phyloP scores from a whole-genome alignment of 2,329 filamentous ascomycete genomes.

The Thielaviopsis populi region DNA sequence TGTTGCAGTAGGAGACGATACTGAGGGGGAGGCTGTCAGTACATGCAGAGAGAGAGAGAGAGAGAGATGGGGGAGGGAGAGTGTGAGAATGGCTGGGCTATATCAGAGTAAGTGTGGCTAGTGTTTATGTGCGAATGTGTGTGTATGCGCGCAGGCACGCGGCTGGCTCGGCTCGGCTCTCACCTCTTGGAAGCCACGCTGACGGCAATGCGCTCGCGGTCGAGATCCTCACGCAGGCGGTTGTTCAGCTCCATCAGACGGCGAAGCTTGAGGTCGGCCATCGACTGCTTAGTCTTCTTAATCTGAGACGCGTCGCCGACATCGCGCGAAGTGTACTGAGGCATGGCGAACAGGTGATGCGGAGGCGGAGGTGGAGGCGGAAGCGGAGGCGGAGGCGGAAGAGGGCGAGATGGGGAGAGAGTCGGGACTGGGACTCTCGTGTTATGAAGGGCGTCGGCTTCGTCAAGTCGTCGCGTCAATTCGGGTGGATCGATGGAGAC shows the following conservation, averaged over 20 bases:
- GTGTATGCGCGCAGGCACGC: too few relatives aligned
- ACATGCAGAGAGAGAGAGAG: background rate
- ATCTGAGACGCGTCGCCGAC: conserved; percentile 53
- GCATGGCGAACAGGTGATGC: conserved; percentile 37
- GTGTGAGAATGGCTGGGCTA: too few relatives aligned
- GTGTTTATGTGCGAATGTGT: too few relatives aligned
- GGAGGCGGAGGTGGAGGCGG: background rate
- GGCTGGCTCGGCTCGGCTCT: conserved; percentile 27
- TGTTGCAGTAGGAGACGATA: conserved; percentile 95
- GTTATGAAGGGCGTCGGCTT: background rate
- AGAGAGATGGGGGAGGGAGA: too few relatives aligned
- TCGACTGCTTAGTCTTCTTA: conserved; percentile 95
- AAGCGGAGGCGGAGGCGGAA: background rate
- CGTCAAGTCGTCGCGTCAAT: conserved; percentile 1
- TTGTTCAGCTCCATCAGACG: conserved; percentile 94
- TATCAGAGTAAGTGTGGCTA: too few relatives aligned
- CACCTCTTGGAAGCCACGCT: conserved; percentile 83
- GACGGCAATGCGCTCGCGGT: conserved; percentile 87
- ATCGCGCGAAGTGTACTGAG: conserved; percentile 52
- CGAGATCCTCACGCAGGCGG: conserved; percentile 86
- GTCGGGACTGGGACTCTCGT: background rate
- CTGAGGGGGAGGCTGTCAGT: conserved; percentile 32
- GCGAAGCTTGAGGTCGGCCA: conserved; percentile 95
- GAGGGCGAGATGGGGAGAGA: background rate
- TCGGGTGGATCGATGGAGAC: background rate